Evolutionary conservation across 2,329 filamentous ascomycete genomes (phyloP).

Genomic region (Fusarium phyllophilum): DNA sequence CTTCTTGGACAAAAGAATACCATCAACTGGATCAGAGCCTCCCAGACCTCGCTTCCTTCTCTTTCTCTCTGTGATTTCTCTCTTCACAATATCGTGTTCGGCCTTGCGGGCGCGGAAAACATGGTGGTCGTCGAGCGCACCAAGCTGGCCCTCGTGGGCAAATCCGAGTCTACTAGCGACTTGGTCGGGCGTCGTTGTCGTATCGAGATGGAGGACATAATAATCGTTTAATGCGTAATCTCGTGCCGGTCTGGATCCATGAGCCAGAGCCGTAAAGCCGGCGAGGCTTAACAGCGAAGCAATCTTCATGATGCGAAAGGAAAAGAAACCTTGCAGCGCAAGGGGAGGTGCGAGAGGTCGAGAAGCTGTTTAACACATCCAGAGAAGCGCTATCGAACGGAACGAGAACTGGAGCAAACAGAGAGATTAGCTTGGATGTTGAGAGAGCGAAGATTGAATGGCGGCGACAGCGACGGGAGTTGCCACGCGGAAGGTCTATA

Average conservation of each 20-base stretch:
- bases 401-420: slow-evolving; percentile 1
- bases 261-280: slow-evolving; percentile 60
- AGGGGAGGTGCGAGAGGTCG: slow-evolving; percentile 27
- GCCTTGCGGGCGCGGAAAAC: slow-evolving; percentile 81
- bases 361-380: slow-evolving; percentile 39
- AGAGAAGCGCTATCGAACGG: slow-evolving; percentile 19
- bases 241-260: slow-evolving; percentile 65
- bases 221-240: slow-evolving; percentile 88
- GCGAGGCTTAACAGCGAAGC: slow-evolving; percentile 63
- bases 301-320: slow-evolving; percentile 58
- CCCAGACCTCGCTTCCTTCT: slow-evolving; percentile 69
- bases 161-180: slow-evolving; percentile 80
- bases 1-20: slow-evolving; percentile 83
- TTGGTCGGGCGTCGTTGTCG: slow-evolving; percentile 70
- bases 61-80: slow-evolving; percentile 63
- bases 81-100: slow-evolving; percentile 67
- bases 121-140: slow-evolving; percentile 82
- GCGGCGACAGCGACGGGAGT: neutral
- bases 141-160: slow-evolving; percentile 82
- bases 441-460: neutral
- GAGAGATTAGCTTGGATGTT: slow-evolving; percentile 11
- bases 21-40: slow-evolving; percentile 71
- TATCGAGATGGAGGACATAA: slow-evolving; percentile 87
- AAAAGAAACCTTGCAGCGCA: slow-evolving; percentile 32
- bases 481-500: slow-evolving; percentile 24